Evolutionary conservation across 495 filamentous ascomycete genomes (phyloP), one percentile per base, ranked within the genome.

Genomic region (Collariella sp.): DNA sequence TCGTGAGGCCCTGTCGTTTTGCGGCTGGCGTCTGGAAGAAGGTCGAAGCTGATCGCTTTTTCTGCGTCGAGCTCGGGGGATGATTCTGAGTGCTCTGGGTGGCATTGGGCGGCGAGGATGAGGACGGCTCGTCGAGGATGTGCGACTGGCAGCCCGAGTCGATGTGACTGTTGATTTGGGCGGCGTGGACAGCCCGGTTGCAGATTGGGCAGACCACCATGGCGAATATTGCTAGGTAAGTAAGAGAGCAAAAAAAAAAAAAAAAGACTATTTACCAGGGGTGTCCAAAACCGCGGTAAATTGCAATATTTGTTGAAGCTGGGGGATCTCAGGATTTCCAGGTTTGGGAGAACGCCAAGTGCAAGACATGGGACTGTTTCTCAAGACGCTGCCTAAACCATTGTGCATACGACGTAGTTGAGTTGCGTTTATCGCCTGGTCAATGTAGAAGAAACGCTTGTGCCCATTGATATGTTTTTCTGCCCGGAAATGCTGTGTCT

Each of bases 121-220:
- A 51, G 10, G 61, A 42, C 31, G 58, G 55, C 19, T 67, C 57
- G 38, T 56, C 33, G 47, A 48, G 31, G 77, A 73, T 36, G 54
- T 82, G 82, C 16, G 67, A 72, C 60, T 82, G 69, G 70, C 93
- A 97, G 60, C 80, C 79, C 15, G 87, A 89, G 68, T 98, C 93
- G 59, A 98, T 82, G 66, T 98, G 93, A 46, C 78, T 76, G 67
- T 98, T 98, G 72, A 98, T 98, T 54, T 86, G 80, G 50, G 72
- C 60, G 49, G 85, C 73, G 47, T 83, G 79, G 57, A 97, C 91
- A 38, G 77, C 72, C 56, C 88, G 86, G 46, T 78, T 74, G 71
- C 93, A 98, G 52, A 91, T 87, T 6, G 93, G 93, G 64, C 93
- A 98, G 52, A 78, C 78, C 31, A 98, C 90, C 67, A 65, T 64